Conservation (phyloP, 2,329 filamentous ascomycete species). For the Phoma sp. region DNA sequence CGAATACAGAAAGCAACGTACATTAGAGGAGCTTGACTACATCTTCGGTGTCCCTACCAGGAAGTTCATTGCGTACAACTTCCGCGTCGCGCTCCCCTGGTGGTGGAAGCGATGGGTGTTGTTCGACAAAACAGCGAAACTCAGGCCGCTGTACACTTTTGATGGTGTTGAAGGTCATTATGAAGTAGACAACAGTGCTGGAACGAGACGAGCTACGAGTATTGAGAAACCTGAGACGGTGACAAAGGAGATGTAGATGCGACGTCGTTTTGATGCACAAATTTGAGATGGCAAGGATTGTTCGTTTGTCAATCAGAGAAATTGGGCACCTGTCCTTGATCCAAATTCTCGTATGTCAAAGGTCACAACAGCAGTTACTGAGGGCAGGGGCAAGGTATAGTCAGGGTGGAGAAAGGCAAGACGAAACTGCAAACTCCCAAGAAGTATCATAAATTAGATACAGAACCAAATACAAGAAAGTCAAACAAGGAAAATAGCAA, state of each 20-base stretch:
- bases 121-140: constrained; percentile 33
- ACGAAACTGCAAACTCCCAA: too few species aligned
- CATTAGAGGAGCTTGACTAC: constrained; percentile 58
- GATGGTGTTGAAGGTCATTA: constrained; percentile 19
- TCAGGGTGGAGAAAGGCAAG: too few species aligned
- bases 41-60: constrained; percentile 56
- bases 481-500: too few species aligned
- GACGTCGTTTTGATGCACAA: background rate
- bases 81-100: constrained; percentile 48
- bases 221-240: constrained; percentile 8
- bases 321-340: too few species aligned
- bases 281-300: too few species aligned
- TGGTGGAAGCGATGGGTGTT: constrained; percentile 52
- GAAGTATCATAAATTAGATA: too few species aligned
- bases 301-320: too few species aligned
- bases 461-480: too few species aligned
- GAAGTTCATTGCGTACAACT: constrained; percentile 48
- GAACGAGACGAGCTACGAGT: background rate
- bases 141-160: constrained; percentile 38
- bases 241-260: constrained; percentile 1
- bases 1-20: constrained; percentile 48
- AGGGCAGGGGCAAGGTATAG: too few species aligned
- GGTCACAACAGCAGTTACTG: too few species aligned
- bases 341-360: too few species aligned
- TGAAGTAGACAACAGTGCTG: background rate